phyloP scores from a whole-genome alignment of 352 stramenopile species.

The Phytophthora hybrid region DNA sequence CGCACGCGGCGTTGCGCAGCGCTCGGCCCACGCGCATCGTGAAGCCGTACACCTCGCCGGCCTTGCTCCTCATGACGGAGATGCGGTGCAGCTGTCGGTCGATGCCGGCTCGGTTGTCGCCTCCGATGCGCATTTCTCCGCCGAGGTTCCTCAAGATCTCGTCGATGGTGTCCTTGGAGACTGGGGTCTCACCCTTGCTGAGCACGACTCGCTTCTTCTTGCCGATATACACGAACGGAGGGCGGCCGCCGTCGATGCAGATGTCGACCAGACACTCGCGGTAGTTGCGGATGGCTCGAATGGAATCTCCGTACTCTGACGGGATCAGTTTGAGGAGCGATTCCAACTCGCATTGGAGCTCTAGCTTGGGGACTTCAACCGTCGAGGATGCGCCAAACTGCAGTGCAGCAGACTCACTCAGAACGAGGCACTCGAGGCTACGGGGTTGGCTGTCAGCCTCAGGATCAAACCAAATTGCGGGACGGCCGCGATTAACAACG shows the following conservation, averaged over 20 bases:
- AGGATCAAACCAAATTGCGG: constrained; percentile 32
- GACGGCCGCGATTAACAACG: not conserved
- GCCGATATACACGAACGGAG: constrained; percentile 43
- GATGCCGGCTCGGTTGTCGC: constrained; percentile 83
- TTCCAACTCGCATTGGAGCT: constrained; percentile 41
- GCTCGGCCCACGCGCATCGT: constrained; percentile 84
- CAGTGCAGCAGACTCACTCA: too few species aligned
- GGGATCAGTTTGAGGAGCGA: constrained; percentile 47
- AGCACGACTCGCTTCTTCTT: constrained; percentile 38
- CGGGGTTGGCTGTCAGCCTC: constrained; percentile 20
- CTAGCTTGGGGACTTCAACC: not conserved
- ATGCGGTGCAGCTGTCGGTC: constrained; percentile 83
- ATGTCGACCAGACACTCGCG: constrained; percentile 44
- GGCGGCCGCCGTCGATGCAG: constrained; percentile 45
- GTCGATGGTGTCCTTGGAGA: constrained; percentile 61
- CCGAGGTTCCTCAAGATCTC: constrained; percentile 55
- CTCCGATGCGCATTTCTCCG: constrained; percentile 59
- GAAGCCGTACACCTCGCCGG: constrained; percentile 62
- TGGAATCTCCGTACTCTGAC: constrained; percentile 27
- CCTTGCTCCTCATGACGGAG: constrained; percentile 72
- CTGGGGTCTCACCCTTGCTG: constrained; percentile 28
- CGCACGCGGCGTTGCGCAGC: constrained; percentile 61
- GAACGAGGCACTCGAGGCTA: constrained; percentile 22
- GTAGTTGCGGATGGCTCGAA: constrained; percentile 34
- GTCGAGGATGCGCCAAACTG: too few species aligned